phyloP scores from a whole-genome alignment of 306 rosid genomes.

The Rosa lucieae region DNA sequence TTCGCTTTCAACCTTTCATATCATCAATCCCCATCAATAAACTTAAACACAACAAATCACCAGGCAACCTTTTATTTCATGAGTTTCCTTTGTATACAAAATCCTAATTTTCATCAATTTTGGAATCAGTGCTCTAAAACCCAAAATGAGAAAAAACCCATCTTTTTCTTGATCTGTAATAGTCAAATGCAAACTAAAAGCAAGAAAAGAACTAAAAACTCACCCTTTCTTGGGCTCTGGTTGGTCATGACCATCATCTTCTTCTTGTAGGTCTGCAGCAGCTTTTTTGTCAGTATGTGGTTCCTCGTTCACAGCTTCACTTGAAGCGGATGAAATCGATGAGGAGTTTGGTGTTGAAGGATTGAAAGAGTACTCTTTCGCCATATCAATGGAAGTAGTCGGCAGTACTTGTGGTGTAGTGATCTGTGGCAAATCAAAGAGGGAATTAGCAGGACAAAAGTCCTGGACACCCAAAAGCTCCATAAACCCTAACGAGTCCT shows the following conservation, averaged over 20 bases:
- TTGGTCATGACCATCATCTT: constrained; percentile 15
- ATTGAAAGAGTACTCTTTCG: constrained; percentile 42
- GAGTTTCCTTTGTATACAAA: background rate
- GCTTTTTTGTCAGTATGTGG: constrained; percentile 32
- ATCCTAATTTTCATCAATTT: constrained; percentile 2
- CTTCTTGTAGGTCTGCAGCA: constrained; percentile 30
- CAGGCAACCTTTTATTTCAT: background rate
- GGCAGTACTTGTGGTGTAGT: constrained; percentile 25
- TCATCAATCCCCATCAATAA: constrained; percentile 18
- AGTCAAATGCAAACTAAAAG: background rate
- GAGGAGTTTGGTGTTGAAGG: constrained; percentile 81
- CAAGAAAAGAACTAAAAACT: constrained; percentile 24
- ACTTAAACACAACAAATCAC: constrained; percentile 30
- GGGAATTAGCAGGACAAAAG: constrained; percentile 19
- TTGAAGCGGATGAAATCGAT: constrained; percentile 77
- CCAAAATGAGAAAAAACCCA: background rate
- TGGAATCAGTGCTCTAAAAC: background rate
- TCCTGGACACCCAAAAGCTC: constrained; percentile 63
- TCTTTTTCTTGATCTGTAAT: constrained; percentile 11
- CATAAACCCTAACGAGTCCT: constrained; percentile 71
- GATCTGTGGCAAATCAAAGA: constrained; percentile 40
- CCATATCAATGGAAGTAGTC: constrained; percentile 2
- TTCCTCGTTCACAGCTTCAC: constrained; percentile 63
- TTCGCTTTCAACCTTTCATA: constrained; percentile 56
- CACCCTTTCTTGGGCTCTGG: constrained; percentile 56